Evolutionary conservation across 1,284 basidiomycete genomes (phyloP), one percentile per base, ranked within the genome.

Genomic region (Irpex rosettiformis): DNA sequence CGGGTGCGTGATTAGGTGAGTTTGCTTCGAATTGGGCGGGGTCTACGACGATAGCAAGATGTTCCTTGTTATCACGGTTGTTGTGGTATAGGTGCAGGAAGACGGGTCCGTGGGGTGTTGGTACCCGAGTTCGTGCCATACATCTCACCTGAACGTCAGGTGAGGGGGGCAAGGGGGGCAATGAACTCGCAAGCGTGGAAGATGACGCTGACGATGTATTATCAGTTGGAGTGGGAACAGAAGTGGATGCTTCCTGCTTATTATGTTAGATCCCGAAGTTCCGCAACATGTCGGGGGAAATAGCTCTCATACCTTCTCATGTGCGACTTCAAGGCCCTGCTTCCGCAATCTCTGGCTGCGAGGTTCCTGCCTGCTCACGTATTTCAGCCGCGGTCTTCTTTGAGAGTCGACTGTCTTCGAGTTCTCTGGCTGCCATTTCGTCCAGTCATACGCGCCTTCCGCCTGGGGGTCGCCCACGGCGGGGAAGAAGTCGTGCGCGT

Each of bases 61-160:
- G 97, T 71, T 99, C 97, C 75, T 99, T 99, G 70, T 67, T 77
- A 75, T 94, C 94, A 60, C 82, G 85, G 69, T 89, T 92, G 72
- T 98, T 98, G 72, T 93, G 89, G 77, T 99, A 99, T 42, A 99
- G 78, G 69, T 99, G 95, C 13, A 98, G 81, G 74, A 98, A 98
- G 30, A 91, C 85, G 21, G 94, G 89, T 24, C 96, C 96, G 70
- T 99, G 94, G 0, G 94, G 93, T 0, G 97, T 99, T 21, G 97
- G 97, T 66, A 99, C 93, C 51, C 97, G 88, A 3, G 97, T 98
- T 58, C 97, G 90, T 2, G 95, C 97, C 85, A 97, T 93, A 73
- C 97, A 99, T 69, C 86, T 89, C 22, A 96, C 88, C 58, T 84
- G 73, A 22, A 89, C 70, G n/a, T 66, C 66, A n/a, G 62, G 40